A percentile compares a stretch with the other conserved stretches of the same genome.
Evolutionary conservation across 768 basidiomycete genomes (phyloP).

Genomic region (Phanerochaete sordida): DNA sequence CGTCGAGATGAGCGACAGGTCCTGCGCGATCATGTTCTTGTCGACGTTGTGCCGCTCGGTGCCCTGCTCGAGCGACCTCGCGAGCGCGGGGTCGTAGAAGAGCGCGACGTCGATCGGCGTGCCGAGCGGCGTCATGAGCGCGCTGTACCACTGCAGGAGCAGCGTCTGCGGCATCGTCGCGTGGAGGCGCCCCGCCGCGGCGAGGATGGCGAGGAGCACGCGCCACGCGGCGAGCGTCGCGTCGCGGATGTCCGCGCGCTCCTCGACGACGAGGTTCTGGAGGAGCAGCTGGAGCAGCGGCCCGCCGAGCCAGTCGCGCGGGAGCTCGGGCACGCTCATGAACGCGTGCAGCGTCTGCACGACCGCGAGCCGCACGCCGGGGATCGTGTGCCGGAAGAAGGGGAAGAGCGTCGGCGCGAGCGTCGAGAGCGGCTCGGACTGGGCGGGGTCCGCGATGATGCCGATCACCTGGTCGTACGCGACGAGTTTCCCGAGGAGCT

Average conservation of each 20-base stretch:
- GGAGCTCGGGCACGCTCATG: conserved; percentile 71
- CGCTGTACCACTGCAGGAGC: conserved; percentile 80
- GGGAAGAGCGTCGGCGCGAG: conserved; percentile 89
- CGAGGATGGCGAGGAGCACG: conserved; percentile 57
- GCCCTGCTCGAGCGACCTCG: conserved; percentile 39
- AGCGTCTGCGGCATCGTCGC: conserved; percentile 52
- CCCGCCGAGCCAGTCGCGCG: conserved; percentile 75
- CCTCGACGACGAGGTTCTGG: conserved; percentile 92
- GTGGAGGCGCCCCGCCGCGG: conserved; percentile 47
- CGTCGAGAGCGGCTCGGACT: conserved; percentile 75
- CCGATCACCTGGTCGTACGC: conserved; percentile 74
- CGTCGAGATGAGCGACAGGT: conserved; percentile 73
- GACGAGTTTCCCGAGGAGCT: conserved; percentile 87
- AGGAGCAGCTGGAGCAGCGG: conserved; percentile 82
- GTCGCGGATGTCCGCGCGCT: conserved; percentile 78
- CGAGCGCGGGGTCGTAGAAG: conserved; percentile 64
- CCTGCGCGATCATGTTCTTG: conserved; percentile 91
- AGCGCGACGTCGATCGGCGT: conserved; percentile 63
- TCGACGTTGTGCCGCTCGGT: conserved; percentile 88
- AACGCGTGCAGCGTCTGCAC: conserved; percentile 87
- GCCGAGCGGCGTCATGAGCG: conserved; percentile 89
- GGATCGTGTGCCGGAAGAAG: conserved; percentile 96
- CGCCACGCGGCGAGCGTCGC: conserved; percentile 74
- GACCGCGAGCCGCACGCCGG: conserved; percentile 89
- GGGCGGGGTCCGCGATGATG: conserved; percentile 62